Evolutionary conservation across 106 monocot genomes (phyloP), one percentile per base, ranked within the genome.

Genomic region (Amphibolis antarctica): DNA sequence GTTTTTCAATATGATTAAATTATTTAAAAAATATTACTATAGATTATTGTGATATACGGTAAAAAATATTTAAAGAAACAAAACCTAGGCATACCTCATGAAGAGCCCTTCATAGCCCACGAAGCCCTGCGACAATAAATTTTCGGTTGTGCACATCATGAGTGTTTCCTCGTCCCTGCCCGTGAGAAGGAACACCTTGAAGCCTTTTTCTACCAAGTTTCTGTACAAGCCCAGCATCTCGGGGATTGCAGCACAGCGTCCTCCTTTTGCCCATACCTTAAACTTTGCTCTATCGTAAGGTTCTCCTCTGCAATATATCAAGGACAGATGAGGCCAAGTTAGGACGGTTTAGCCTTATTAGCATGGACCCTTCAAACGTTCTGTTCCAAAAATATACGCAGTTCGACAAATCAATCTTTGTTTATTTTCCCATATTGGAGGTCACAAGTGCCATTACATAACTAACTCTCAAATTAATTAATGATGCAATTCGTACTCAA

Each of bases 181-280:
- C 0, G 86, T 80, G 36, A 86, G 53, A 28, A 86, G 79, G 57
- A 86, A 80, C 21, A 86, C 79, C 62, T 82, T 82, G 75, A 74
- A 86, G 5, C 79, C 82, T 13, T 54, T 45, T 9, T 65, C 44
- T 28, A 74, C 31, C 51, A 82, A 58, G 28, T 50, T 68, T 25
- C 52, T 65, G 52, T 73, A 82, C 53, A 86, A 22, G 18, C n/a
- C 20, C 2, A 79, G 74, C 1, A 79, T 73, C 15, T 76, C 66
- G 18, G 71, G 77, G 18, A 86, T 80, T 12, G 74, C 76, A 9
- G 54, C 46, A 43, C 79, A 82, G 20, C 42, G 44, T 18, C 77
- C 69, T 49, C 64, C 64, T 48, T 52, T 42, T 6, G 79, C 82
- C 86, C 86, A 86, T 21, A n/a, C 63, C 64, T 66, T 70, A 53